Base-by-base conservation (phyloP, 306 rosid species). In the Amphicarpaea edgeworthii region DNA sequence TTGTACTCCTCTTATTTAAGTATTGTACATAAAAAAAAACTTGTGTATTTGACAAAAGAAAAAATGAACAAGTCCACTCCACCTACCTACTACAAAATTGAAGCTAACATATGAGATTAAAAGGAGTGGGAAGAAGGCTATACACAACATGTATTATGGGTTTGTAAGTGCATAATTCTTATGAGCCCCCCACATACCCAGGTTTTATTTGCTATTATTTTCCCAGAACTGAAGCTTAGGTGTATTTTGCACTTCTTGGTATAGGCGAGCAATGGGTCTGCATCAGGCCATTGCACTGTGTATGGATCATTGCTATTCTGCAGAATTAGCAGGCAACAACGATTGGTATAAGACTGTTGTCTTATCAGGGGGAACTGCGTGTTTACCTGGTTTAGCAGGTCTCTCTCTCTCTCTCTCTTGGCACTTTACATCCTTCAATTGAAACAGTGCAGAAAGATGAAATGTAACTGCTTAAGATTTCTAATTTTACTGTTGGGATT, bases 321-420 rank as follows among this genome's bases (percentile, higher is more conserved):
- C 96, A 7, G 90, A 88, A 77, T 63, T 92, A 70, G 76, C 85
- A 12, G 69, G 55, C 0, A 87, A 90, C 79, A 85, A 81, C 61
- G 23, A 84, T 68, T 92, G 93, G 96, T 90, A 83, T 77, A 89
- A 90, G 87, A 92, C 91, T 61, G 83, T 92, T 5, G 89, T 92
- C 62, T 80, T 92, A 75, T 81, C 93, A 0, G 97, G 97, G 67
- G 97, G 97, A 24, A 86, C 86, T 59, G 90, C 96, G 10, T 92
- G 97, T 78, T 82, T 92, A 72, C 97, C 96, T 16, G 97, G 97
- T 81, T 67, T 92, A 8, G 85, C 96, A 86, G 97, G 97, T 90
- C 65, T 45, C 15, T 68, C 9, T 42, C 24, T 71, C 41, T 23
- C 46, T 30, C 34, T 6, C 6, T 17, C 11, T 59, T 24, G 28